phyloP scores from a whole-genome alignment of 1,284 basidiomycete species.

The Sanghuangporus weigelae region DNA sequence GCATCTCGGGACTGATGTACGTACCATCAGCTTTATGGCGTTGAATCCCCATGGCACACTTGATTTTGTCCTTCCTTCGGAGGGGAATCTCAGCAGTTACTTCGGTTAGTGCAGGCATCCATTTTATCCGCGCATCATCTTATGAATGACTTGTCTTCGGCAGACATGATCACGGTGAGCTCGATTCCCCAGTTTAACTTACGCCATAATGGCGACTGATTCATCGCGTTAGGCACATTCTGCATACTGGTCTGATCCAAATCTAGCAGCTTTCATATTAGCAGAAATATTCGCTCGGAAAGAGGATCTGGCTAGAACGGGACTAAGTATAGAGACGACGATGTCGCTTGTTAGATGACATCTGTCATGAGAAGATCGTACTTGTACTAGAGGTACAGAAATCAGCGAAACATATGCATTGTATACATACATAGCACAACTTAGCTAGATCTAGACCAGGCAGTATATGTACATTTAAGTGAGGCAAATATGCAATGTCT shows the following conservation, averaged over 20 bases:
- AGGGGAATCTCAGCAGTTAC: conserved; percentile 28
- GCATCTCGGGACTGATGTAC: background rate
- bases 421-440: background rate
- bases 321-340: conserved; percentile 20
- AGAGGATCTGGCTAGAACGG: conserved; percentile 25
- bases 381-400: no score
- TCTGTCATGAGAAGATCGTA: background rate
- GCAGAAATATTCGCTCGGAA: conserved; percentile 28
- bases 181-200: background rate
- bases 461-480: background rate
- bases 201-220: background rate
- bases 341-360: background rate
- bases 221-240: conserved; percentile 24
- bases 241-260: conserved; percentile 27
- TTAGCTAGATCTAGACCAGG: background rate
- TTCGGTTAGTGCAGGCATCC: conserved; percentile 19
- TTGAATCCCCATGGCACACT: conserved; percentile 28
- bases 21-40: conserved; percentile 23
- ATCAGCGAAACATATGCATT: no score
- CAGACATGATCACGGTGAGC: conserved; percentile 28
- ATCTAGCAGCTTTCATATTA: conserved; percentile 26
- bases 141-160: background rate
- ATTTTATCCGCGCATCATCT: background rate
- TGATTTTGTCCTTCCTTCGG: conserved; percentile 26
- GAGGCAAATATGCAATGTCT: no score